Evolutionary conservation across 345 rosid genomes (phyloP).

Genomic region (Salix viminalis): DNA sequence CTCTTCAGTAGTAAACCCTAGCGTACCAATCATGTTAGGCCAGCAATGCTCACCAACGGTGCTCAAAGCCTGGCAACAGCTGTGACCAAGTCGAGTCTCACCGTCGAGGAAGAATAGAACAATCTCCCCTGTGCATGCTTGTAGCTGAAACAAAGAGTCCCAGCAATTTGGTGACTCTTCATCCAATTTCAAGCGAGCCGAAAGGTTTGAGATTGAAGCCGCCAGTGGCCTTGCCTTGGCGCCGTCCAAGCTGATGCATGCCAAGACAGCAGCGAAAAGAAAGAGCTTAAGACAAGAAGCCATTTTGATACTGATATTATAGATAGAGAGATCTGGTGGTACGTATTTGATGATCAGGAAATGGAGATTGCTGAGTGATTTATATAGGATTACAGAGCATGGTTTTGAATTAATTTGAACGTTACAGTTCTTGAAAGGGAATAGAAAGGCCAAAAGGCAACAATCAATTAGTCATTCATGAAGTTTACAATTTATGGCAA

Average conservation of each 20-base stretch:
- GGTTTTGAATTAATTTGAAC: too few relatives aligned
- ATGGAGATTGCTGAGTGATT: too few relatives aligned
- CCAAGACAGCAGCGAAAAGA: background rate
- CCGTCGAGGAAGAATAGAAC: slow-evolving; percentile 70
- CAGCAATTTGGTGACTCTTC: slow-evolving; percentile 54
- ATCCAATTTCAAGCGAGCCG: slow-evolving; percentile 37
- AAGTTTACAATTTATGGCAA: too few relatives aligned
- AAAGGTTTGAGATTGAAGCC: slow-evolving; percentile 9
- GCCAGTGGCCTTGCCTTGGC: background rate
- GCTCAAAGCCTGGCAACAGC: slow-evolving; percentile 62
- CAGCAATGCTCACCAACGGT: slow-evolving; percentile 49
- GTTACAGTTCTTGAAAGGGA: too few relatives aligned
- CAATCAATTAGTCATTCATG: too few relatives aligned
- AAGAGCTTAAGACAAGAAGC: background rate
- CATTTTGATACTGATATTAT: background rate
- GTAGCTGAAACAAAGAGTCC: slow-evolving; percentile 68
- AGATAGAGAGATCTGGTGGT: too few relatives aligned
- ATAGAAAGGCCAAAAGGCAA: too few relatives aligned
- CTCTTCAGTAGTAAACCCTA: slow-evolving; percentile 67
- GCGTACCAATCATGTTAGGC: slow-evolving; percentile 53
- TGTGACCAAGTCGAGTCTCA: slow-evolving; percentile 54
- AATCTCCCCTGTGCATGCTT: slow-evolving; percentile 72
- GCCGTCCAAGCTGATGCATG: background rate
- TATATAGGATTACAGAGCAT: too few relatives aligned
- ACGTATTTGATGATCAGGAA: too few relatives aligned